Base-by-base conservation (phyloP, 116 monocot species). In the Posidonia oceanica region DNA sequence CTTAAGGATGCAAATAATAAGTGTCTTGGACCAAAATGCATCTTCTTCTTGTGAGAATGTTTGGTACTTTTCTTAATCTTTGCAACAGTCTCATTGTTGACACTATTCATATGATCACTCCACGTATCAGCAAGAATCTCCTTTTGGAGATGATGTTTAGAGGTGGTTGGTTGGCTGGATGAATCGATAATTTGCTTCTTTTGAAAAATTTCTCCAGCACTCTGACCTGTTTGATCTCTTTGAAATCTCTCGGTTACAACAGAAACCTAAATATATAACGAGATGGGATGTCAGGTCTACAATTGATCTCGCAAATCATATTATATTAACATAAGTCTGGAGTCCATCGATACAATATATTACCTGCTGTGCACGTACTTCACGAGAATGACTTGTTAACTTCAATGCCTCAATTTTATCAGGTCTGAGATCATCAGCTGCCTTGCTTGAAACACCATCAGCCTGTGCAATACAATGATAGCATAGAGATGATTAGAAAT, bases 21-120 rank as follows among this genome's bases (percentile, higher is more conserved):
- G 13, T 81, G 61, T 36, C 78, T 89, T 54, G 80, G 74, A 29
- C 90, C 86, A 75, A 89, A 83, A 77, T 42, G 69, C 8, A 73
- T 56, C 58, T 36, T 77, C 61, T 69, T 81, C 39, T 14, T 42
- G 36, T 64, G 21, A 71, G 79, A 38, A 37, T 52, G 51, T 68
- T 82, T 90, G 48, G 58, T 22, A 63, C 39, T 61, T 48, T 82
- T 89, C 22, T 72, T 88, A n/a, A 7, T n/a, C 71, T 78, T 91
- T 40, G 66, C 11, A 17, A 73, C n/a, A 17, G 68, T 20, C 52
- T 52, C 38, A 39, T 67, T 7, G 11, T 36, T 14, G 36, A n/a
- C 57, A 70, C n/a, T 8, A 58, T 36, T 70, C 7, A 14, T 14
- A 3, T 68, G 68, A 20, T 41, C 54, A 14, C 53, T 68, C 7